Base-by-base conservation (phyloP, 176 grass and related monocot species). In the Carex pumila region DNA sequence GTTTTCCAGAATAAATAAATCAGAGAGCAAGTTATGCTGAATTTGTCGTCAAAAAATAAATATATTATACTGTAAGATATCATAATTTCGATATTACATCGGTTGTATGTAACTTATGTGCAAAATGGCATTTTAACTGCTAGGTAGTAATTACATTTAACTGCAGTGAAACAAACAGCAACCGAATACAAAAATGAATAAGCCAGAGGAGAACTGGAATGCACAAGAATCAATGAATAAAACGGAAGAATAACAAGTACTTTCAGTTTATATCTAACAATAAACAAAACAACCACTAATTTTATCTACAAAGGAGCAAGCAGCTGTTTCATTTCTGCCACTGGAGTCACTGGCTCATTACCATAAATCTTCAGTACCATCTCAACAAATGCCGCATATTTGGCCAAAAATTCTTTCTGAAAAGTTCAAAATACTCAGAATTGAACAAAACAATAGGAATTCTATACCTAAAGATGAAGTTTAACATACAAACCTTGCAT, bases 341-440 rank as follows among this genome's bases (percentile, higher is more conserved):
- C 91, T 7, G 93, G 82, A 87, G 84, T 92, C 59, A 99, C 85
- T 29, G 47, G 79, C 61, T 99, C 97, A 10, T 90, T 99, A 22
- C 73, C 86, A 13, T 99, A 99, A 58, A 99, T 95, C 70, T 88
- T 89, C 14, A 90, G 61, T 2, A 94, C 93, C 88, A 95, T 90
- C 61, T 96, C 93, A 79, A 92, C 90, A 34, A 99, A 99, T 81
- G 89, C 90, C 79, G 90, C 93, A 10, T 99, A 96, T 69, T 92
- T 94, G 75, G 89, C 91, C 90, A 99, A 50, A 84, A 94, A 99
- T 47, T 94, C 91, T 86, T 93, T 95, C 97, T 99, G 93, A 81
- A 67, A 89, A 65, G n/a, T 86, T 59, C 12, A 55, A 85, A 76
- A 60, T 45, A 34, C 50, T 84, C 50, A 52, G 15, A 41, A 37